Evolutionary conservation across 2,329 filamentous ascomycete species (phyloP).

Genomic region (Colletotrichum lindemuthianum): DNA sequence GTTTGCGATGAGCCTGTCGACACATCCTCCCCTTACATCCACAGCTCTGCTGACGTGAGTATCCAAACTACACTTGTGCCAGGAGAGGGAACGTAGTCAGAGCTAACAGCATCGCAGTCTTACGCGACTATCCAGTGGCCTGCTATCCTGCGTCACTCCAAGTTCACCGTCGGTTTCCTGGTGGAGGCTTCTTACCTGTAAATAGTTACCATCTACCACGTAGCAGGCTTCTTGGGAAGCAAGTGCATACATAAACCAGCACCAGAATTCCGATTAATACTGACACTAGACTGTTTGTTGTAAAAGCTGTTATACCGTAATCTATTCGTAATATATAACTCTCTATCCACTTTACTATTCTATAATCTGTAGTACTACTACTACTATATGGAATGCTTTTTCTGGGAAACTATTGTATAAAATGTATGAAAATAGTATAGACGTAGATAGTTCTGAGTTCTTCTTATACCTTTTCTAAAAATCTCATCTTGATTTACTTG

Average conservation of each 20-base stretch:
- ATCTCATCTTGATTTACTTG: too few relatives aligned
- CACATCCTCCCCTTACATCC: constrained; percentile 46
- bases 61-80: not conserved
- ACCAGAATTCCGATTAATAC: not conserved
- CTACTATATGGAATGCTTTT: too few relatives aligned
- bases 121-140: constrained; percentile 49
- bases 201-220: not conserved
- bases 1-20: constrained; percentile 47
- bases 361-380: too few relatives aligned
- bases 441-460: too few relatives aligned
- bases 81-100: not conserved
- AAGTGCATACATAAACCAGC: not conserved
- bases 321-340: too few relatives aligned
- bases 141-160: constrained; percentile 47
- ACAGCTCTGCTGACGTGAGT: constrained; percentile 49
- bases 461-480: too few relatives aligned
- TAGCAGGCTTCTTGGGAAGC: not conserved
- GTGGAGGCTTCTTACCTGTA: constrained; percentile 41
- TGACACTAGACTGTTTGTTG: too few relatives aligned
- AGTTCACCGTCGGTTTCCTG: constrained; percentile 49
- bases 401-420: too few relatives aligned
- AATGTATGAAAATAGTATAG: too few relatives aligned
- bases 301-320: too few relatives aligned
- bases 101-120: constrained; percentile 38
- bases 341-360: fast-evolving